These are phyloP conservation scores for Pelargonium nanum DNA, from an alignment of 345 rosid genomes.

Conservation along the genomic window DNA sequence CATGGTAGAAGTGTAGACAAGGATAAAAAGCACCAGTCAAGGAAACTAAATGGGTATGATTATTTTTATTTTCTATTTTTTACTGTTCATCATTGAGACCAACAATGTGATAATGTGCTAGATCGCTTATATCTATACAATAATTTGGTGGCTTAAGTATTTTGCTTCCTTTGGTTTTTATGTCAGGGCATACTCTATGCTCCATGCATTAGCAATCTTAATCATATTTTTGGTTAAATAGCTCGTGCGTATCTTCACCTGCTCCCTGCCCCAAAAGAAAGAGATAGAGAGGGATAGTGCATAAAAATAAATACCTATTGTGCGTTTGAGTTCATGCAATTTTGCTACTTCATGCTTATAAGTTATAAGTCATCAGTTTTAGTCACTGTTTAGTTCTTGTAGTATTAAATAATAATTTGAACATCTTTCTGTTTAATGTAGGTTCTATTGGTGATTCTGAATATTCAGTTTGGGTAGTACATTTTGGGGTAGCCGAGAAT, in stretches of 20 bases:
- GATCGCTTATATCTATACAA: not conserved
- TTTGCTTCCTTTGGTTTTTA: not conserved
- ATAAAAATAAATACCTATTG: not conserved
- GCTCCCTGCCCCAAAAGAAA: not conserved
- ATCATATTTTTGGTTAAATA: not conserved
- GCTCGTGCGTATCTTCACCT: not conserved
- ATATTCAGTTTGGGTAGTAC: too few relatives aligned
- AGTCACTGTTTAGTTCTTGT: not conserved
- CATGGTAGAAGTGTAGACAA: constrained; percentile 19
- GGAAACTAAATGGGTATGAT: constrained; percentile 49
- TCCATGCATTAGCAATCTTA: not conserved
- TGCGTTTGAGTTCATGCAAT: not conserved
- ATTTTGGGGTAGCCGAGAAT: too few relatives aligned
- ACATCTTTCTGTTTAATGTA: too few relatives aligned
- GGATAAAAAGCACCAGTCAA: constrained; percentile 27
- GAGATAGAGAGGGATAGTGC: not conserved
- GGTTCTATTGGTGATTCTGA: too few relatives aligned
- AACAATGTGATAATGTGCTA: not conserved
- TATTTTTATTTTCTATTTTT: constrained; percentile 2
- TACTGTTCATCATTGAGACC: not conserved
- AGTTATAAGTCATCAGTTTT: not conserved
- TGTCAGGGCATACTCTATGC: not conserved
- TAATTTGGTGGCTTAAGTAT: not conserved
- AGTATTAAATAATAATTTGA: too few relatives aligned
- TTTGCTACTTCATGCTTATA: too few relatives aligned